Conservation (phyloP, 345 rosid genomes). For the Aquilaria yunnanensis region DNA sequence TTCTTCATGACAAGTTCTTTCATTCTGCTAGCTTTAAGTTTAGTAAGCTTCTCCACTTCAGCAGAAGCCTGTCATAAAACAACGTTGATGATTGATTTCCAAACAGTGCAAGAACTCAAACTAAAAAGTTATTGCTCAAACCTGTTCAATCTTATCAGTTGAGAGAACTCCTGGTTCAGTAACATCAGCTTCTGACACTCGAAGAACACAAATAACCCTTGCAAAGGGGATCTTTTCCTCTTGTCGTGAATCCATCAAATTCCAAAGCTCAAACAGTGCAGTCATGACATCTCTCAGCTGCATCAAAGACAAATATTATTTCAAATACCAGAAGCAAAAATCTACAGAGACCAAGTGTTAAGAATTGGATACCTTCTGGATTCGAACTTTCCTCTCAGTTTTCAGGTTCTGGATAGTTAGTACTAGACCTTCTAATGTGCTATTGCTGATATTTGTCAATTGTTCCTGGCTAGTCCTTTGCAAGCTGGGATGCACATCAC, state of each 20-base stretch:
- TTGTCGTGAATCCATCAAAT: conserved; percentile 82
- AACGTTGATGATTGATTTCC: not conserved
- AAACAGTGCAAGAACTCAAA: not conserved
- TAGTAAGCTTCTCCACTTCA: conserved; percentile 75
- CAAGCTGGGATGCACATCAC: conserved; percentile 92
- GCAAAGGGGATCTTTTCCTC: conserved; percentile 56
- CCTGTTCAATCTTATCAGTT: conserved; percentile 71
- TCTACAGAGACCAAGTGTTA: not conserved
- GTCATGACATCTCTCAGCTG: conserved; percentile 67
- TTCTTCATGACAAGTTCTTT: conserved; percentile 93
- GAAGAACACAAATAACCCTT: conserved; percentile 43
- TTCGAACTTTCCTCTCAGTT: conserved; percentile 60
- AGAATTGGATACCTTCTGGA: conserved; percentile 50
- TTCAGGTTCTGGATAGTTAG: conserved; percentile 59
- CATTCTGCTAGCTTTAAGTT: conserved; percentile 87
- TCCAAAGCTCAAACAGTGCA: conserved; percentile 74
- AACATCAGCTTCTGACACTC: conserved; percentile 57
- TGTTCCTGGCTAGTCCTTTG: conserved; percentile 58
- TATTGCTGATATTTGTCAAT: conserved; percentile 75
- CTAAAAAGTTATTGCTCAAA: conserved; percentile 9
- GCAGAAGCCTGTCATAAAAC: conserved; percentile 52
- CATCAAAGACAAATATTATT: conserved; percentile 17
- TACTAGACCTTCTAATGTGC: conserved; percentile 76
- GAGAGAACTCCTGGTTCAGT: conserved; percentile 66
- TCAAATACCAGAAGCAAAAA: conserved; percentile 6